Base-by-base conservation (phyloP, 2,329 filamentous ascomycete species). In the Fusarium sp. region DNA sequence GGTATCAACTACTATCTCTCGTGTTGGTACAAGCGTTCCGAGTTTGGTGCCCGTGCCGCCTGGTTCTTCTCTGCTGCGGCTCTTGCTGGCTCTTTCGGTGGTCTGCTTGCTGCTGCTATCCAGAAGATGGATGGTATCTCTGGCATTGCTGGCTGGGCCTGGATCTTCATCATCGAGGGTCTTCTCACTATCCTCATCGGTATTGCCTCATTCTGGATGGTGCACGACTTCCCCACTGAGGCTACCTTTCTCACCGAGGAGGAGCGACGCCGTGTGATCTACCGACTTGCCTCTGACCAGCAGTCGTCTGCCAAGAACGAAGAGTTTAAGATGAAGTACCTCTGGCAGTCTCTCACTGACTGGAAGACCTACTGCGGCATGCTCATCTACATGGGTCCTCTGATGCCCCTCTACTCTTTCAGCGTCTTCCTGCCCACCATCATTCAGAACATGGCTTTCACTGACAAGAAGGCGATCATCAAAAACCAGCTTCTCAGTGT, bases 11-110 rank as follows among this genome's bases (percentile, higher is more conserved):
- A 94, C 81, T 95, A 95, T 79, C 87, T 96, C 0, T 93, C 91
- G 0, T 95, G 93, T 79, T 97, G 94, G 94, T 97, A 96, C 77
- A 92, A 90, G 79, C 87, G 94, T 38, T 89, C 87, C 17, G 94
- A 97, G 77, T 93, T 96, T 63, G 94, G 93, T 58, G 87, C 94
- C n/a, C 90, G 94, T 38, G 91, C 92, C 42, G 93, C 94, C 16
- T 90, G 95, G 65, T 96, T 96, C 85, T 97, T 96, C 84, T 94
- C 93, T 0, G 93, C 93, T 0, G 94, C 94, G 0, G 93, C 94
- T 0, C 83, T 96, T 0, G 92, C 93, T 1, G 94, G 94, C 1
- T 94, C 92, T 0, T 94, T 95, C 71, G 92, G 92, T 77, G 93
- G 93, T 5, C 87, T 94, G 2, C 86, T 94, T 4, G 92, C 93